Base-by-base conservation (phyloP, 805 yeast species). In the Clavispora phyllophila region DNA sequence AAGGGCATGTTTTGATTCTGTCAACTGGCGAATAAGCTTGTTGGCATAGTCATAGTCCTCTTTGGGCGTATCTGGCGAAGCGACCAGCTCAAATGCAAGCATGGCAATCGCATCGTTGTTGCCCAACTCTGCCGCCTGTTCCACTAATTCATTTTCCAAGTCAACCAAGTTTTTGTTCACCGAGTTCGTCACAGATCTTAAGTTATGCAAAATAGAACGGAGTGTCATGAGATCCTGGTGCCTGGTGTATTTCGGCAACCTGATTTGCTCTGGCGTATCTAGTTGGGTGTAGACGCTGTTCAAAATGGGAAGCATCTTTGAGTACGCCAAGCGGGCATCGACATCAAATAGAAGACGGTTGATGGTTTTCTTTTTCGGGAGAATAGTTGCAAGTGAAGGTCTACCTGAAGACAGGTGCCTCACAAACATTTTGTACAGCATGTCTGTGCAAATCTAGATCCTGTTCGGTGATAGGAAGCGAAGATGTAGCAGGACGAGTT, bases 121-220 rank as follows among this genome's bases (percentile, higher is more conserved):
- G 0, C 96, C 96, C 54, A 79, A 54, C 54, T 86, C 95, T 0
- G 96, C 96, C 12, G 96, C 87, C 40, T 74, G 75, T 46, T 88
- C 95, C n/a, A 89, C 74, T 17, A 90, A 60, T 48, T 78, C 81
- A 48, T 81, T 78, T 56, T 89, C 96, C 27, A 87, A 64, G 12
- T 66, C 76, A 5, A 84, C 65, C 17, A 84, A 63, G 46, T 79
- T 66, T 40, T 57, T 73, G 51, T 84, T 81, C 2, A 76, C 68
- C 0, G 82, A 68, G 45, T 82, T 81, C 1, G 90, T 78, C 26
- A 76, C 72, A 5, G 64, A 67, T 34, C 96, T 61, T 40, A 84
- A 69, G 40, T 76, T 78, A 37, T 78, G 81, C 22, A 89, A 63
- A 0, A 85, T 81, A 23, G 75, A 72, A 57, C 86, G 87, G 66